phyloP scores from a whole-genome alignment of 2,329 filamentous ascomycete species.

The Akanthomyces dipterigenus region DNA sequence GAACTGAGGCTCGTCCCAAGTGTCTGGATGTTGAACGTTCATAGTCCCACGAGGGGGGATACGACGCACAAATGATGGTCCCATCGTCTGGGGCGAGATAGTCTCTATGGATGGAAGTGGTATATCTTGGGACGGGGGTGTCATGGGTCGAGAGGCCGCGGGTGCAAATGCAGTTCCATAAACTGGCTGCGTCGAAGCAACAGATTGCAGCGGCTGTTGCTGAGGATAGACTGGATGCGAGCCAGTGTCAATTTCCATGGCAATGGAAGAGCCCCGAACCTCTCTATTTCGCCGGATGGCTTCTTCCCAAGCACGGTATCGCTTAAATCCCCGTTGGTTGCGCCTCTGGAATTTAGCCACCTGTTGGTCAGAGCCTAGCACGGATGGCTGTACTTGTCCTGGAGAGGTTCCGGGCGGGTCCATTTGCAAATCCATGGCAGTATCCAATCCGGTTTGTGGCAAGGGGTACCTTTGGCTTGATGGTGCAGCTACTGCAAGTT shows the following conservation, averaged over 20 bases:
- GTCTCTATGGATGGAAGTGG: constrained; percentile 42
- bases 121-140: constrained; percentile 31
- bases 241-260: not conserved
- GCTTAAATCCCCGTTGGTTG: constrained; percentile 38
- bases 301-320: constrained; percentile 39
- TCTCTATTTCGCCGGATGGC: constrained; percentile 27
- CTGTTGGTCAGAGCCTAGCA: not conserved
- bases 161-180: not conserved
- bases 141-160: not conserved
- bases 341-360: constrained; percentile 13
- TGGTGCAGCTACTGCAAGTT: not conserved
- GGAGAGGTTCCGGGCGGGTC: not conserved
- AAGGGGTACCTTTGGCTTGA: not conserved
- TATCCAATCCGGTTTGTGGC: not conserved
- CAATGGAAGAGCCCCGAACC: not conserved
- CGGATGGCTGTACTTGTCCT: not conserved
- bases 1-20: not conserved
- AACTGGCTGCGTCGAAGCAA: not conserved
- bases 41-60: constrained; percentile 23
- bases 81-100: constrained; percentile 29
- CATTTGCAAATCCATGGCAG: not conserved
- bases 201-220: not conserved
- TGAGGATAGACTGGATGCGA: not conserved
- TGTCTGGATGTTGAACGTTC: constrained; percentile 13
- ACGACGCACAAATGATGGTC: constrained; percentile 28